A percentile compares a stretch with the other conserved stretches of the same genome.
These are phyloP conservation scores for Trypanosoma caninum DNA, from an alignment of 208 protist species.

Conservation along the genomic window DNA sequence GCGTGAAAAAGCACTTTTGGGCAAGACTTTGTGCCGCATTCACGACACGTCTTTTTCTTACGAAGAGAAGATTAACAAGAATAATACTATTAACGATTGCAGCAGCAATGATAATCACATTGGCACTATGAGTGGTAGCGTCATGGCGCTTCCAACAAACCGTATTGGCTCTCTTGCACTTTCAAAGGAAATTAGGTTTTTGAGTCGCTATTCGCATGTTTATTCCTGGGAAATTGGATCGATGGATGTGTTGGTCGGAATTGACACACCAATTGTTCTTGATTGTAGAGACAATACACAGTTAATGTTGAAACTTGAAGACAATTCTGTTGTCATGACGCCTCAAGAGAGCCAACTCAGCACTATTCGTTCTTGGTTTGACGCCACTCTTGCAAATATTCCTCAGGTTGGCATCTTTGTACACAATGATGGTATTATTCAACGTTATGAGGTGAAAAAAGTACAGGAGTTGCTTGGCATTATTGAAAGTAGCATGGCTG, in stretches of 20 bases:
- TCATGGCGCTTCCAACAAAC: slow-evolving; percentile 27
- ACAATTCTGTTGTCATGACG: slow-evolving; percentile 23
- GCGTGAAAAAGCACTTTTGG: slow-evolving; percentile 56
- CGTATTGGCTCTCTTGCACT: slow-evolving; percentile 29
- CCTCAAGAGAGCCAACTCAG: slow-evolving; percentile 47
- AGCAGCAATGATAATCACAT: background rate
- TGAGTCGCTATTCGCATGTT: slow-evolving; percentile 63
- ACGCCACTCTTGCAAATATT: slow-evolving; percentile 79
- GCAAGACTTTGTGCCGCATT: slow-evolving; percentile 80
- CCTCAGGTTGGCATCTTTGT: slow-evolving; percentile 75
- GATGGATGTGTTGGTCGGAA: slow-evolving; percentile 73
- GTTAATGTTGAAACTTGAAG: slow-evolving; percentile 59
- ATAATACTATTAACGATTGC: background rate
- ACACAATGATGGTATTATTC: slow-evolving; percentile 71
- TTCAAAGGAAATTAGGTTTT: slow-evolving; percentile 2
- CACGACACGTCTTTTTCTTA: slow-evolving; percentile 20
- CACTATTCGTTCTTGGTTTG: slow-evolving; percentile 72
- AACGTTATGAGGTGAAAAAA: slow-evolving; percentile 66
- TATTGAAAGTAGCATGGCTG: slow-evolving; percentile 57
- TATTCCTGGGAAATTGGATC: slow-evolving; percentile 70
- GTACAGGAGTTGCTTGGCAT: slow-evolving; percentile 64
- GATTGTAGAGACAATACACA: slow-evolving; percentile 61
- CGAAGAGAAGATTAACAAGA: background rate
- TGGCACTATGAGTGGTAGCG: slow-evolving; percentile 2
- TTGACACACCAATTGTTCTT: slow-evolving; percentile 75